A percentile compares a stretch with the other conserved stretches of the same genome.
phyloP scores from a whole-genome alignment of 2,329 filamentous ascomycete genomes.

The Fusarium circinatum region DNA sequence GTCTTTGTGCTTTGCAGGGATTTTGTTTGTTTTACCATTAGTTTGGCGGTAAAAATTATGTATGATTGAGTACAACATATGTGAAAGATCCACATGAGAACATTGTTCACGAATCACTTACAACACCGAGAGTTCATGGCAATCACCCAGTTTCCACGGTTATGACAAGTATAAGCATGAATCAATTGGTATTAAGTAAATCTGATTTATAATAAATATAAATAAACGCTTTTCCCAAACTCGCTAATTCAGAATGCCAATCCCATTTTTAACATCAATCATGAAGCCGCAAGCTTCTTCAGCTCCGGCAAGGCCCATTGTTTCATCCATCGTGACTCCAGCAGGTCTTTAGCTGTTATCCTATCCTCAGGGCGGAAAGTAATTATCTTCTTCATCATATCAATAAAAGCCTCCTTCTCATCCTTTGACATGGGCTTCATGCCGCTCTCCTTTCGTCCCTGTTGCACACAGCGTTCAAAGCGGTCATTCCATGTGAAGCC shows the following conservation, averaged over 20 bases:
- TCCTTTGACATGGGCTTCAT: conserved; percentile 27
- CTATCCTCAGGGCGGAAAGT: conserved; percentile 30
- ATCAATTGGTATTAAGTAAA: conserved; percentile 10
- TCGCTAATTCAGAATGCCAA: conserved; percentile 21
- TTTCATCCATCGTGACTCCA: conserved; percentile 35
- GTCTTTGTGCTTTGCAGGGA: not conserved
- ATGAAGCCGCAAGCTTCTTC: conserved; percentile 4
- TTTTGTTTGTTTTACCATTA: not conserved
- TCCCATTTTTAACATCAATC: conserved; percentile 12
- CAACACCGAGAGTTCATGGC: too few species aligned
- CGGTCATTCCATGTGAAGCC: conserved; percentile 25
- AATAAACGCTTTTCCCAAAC: conserved; percentile 17
- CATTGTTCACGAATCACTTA: not conserved
- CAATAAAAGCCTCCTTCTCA: conserved; percentile 32
- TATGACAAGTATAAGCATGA: not conserved
- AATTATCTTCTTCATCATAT: conserved; percentile 38
- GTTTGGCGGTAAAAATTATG: not conserved
- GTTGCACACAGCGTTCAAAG: conserved; percentile 31
- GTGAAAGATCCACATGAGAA: not conserved
- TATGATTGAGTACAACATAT: not conserved
- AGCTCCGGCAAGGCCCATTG: conserved; percentile 37
- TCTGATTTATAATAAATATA: not conserved
- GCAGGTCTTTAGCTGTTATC: conserved; percentile 18
- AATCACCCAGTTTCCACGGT: not conserved
- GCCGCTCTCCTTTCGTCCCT: conserved; percentile 28